A percentile compares a stretch with the other conserved stretches of the same genome.
Evolutionary conservation across 495 filamentous ascomycete genomes (phyloP).

Genomic region (Aspergillus baeticus): DNA sequence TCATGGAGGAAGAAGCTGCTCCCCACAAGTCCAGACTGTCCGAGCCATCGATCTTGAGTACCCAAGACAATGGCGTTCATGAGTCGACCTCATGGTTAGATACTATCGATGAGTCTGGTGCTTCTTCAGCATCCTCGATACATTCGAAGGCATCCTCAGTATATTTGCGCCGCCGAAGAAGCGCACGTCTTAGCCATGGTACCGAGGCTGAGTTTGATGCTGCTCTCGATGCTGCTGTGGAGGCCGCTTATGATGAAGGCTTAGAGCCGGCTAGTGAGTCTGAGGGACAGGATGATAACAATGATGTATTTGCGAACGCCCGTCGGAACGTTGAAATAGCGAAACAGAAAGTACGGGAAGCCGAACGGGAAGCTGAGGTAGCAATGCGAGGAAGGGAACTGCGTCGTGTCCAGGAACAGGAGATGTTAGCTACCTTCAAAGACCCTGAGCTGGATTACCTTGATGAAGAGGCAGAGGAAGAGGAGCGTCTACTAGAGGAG

Average conservation of each 20-base stretch:
- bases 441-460: constrained; percentile 47
- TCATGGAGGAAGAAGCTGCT: constrained; percentile 12
- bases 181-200: constrained; percentile 65
- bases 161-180: constrained; percentile 63
- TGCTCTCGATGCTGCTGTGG: constrained; percentile 91
- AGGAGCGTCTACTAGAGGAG: constrained; percentile 88
- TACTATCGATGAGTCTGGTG: constrained; percentile 93
- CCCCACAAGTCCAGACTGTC: constrained; percentile 22
- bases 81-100: constrained; percentile 93
- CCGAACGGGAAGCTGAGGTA: constrained; percentile 70
- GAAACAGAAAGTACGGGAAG: constrained; percentile 75
- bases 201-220: constrained; percentile 95
- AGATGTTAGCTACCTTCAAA: constrained; percentile 26
- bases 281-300: constrained; percentile 36
- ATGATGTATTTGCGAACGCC: constrained; percentile 54
- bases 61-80: constrained; percentile 47
- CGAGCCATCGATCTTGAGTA: constrained; percentile 29
- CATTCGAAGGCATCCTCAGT: constrained; percentile 75
- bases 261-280: constrained; percentile 66
- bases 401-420: constrained; percentile 39
- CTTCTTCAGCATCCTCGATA: constrained; percentile 75
- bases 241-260: constrained; percentile 93
- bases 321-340: constrained; percentile 73
- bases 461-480: constrained; percentile 82
- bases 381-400: constrained; percentile 50